Evolutionary conservation across 1,284 basidiomycete species (phyloP).

Genomic region (Irpex sp.): DNA sequence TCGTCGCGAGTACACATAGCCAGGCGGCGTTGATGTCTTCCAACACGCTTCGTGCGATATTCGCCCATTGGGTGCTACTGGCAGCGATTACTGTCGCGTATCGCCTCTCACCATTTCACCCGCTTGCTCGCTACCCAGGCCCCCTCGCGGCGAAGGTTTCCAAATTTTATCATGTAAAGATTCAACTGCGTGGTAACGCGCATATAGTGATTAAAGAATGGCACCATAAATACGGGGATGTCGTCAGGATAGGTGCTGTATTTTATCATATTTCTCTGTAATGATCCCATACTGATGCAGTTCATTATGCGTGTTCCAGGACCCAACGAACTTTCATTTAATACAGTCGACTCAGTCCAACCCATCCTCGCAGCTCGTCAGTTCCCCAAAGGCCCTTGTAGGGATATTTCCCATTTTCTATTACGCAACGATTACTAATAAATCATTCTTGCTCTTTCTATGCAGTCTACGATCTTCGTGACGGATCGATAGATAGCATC

Average conservation of each 20-base stretch:
- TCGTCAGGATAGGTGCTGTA: background rate
- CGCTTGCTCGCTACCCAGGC: background rate
- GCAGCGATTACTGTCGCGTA: background rate
- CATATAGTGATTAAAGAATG: slow-evolving; percentile 10
- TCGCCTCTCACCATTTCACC: background rate
- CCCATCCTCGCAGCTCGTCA: slow-evolving; percentile 11
- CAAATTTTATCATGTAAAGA: slow-evolving; percentile 13
- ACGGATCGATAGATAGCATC: background rate
- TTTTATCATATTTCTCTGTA: no score
- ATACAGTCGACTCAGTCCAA: slow-evolving; percentile 10
- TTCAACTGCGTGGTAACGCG: slow-evolving; percentile 2
- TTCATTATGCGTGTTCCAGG: background rate
- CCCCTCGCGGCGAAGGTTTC: slow-evolving; percentile 12
- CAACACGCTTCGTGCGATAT: background rate
- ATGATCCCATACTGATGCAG: background rate
- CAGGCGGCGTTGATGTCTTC: background rate
- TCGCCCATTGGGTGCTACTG: background rate
- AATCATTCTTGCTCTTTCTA: background rate
- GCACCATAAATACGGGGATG: slow-evolving; percentile 17
- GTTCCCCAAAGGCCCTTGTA: slow-evolving; percentile 16
- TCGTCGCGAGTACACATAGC: background rate
- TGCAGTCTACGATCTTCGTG: slow-evolving; percentile 8
- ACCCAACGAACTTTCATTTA: slow-evolving; percentile 19
- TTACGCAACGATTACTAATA: background rate
- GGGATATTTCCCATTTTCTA: background rate